Conservation (phyloP, 2,329 filamentous ascomycete species). For the Phyllosticta citribraziliensis region DNA sequence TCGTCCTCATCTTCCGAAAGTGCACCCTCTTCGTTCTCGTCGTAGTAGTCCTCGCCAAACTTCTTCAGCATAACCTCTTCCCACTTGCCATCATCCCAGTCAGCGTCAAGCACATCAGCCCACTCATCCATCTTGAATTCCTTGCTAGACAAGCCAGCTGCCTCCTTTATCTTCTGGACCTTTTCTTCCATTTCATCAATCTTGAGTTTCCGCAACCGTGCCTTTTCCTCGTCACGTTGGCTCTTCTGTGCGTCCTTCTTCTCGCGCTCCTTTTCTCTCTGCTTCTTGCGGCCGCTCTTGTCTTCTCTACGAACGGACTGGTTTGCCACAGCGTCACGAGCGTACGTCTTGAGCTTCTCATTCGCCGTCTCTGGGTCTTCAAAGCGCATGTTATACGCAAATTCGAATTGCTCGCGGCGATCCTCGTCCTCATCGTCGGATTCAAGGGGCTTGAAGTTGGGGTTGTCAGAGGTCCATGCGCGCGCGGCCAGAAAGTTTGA, state of each 20-base stretch:
- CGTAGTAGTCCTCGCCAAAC: conserved; percentile 90
- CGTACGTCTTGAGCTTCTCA: conserved; percentile 78
- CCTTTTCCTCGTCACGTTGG: conserved; percentile 68
- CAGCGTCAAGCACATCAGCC: conserved; percentile 72
- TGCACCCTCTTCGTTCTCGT: conserved; percentile 44
- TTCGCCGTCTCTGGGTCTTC: conserved; percentile 85
- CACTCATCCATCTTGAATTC: conserved; percentile 66
- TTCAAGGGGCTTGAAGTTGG: conserved; percentile 71
- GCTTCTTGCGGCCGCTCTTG: conserved; percentile 62
- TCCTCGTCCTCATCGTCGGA: conserved; percentile 74
- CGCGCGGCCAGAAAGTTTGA: conserved; percentile 90
- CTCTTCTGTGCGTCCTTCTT: conserved; percentile 70
- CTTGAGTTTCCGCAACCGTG: conserved; percentile 75
- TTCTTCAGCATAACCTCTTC: conserved; percentile 79
- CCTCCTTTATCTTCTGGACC: conserved; percentile 78
- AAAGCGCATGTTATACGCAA: conserved; percentile 91
- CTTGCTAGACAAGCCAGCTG: conserved; percentile 66
- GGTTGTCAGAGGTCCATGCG: conserved; percentile 67
- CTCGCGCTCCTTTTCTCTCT: conserved; percentile 67
- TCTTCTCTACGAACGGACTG: conserved; percentile 83
- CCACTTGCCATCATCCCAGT: conserved; percentile 85
- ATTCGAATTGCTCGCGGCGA: conserved; percentile 76
- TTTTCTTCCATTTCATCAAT: conserved; percentile 85
- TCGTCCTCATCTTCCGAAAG: conserved; percentile 18
- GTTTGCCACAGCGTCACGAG: conserved; percentile 71